These are phyloP conservation scores for Setaria italica DNA, from an alignment of 202 grass and related monocot genomes.

Conservation along the genomic window DNA sequence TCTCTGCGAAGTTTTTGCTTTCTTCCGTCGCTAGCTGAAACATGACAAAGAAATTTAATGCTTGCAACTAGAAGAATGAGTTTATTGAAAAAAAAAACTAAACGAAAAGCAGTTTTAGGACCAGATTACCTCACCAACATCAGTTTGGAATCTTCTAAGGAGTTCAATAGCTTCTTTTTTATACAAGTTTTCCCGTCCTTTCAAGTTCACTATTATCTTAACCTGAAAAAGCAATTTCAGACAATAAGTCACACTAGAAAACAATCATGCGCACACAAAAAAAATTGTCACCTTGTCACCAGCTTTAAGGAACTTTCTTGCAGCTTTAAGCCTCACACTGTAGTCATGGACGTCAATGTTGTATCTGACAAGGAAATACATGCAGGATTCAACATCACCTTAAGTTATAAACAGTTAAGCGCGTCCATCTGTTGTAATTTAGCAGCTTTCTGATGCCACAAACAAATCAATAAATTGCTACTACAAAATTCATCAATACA, in stretches of 20 bases:
- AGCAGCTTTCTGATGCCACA: constrained; percentile 18
- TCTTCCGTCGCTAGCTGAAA: constrained; percentile 86
- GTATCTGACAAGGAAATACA: constrained; percentile 68
- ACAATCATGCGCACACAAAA: background rate
- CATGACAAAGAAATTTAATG: constrained; percentile 29
- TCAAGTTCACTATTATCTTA: constrained; percentile 94
- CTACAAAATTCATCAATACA: background rate
- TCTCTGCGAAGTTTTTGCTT: constrained; percentile 77
- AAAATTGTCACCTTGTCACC: constrained; percentile 78
- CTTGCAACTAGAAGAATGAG: background rate
- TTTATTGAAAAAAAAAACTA: background rate
- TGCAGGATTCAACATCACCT: background rate
- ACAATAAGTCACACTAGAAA: constrained; percentile 43
- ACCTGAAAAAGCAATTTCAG: constrained; percentile 56
- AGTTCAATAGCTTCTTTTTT: constrained; percentile 90
- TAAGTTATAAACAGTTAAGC: constrained; percentile 5
- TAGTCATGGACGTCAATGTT: constrained; percentile 94
- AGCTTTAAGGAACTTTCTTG: constrained; percentile 92
- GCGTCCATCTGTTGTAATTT: background rate
- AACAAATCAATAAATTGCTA: constrained; percentile 9
- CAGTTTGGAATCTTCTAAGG: constrained; percentile 81
- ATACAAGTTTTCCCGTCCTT: constrained; percentile 83
- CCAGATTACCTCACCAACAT: constrained; percentile 80
- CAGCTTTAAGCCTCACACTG: constrained; percentile 77
- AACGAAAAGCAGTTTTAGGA: background rate